Base-by-base conservation (phyloP, 2,329 filamentous ascomycete species). In the Chrysosporium queenslandicum region DNA sequence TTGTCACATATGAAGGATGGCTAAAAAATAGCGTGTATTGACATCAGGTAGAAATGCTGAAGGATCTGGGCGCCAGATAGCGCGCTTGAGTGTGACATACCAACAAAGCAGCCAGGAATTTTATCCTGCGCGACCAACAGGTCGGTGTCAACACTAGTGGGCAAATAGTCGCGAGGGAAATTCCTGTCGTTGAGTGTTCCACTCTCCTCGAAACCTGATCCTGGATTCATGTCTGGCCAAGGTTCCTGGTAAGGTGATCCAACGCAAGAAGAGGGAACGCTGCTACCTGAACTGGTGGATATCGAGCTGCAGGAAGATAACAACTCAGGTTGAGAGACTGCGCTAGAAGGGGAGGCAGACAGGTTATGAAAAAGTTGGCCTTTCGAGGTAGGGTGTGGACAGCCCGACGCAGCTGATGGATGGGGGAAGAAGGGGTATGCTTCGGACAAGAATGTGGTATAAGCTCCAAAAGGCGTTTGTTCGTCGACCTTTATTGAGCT, bases 171-270 rank as follows among this genome's bases (percentile, higher is more conserved):
- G 54, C 73, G 73, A 48, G 78, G 71, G 63, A 80, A 80, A 46
- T 77, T 69, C n/a, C 40, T 18, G 61, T 86, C 78, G 37, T 75
- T 70, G 58, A 77, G 72, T 57, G 86, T 78, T 56, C 87, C 85
- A 62, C 74, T 71, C 27, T 83, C 82, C 58, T 77, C 79, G 52
- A 85, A 72, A 47, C 76, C 78, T 32, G 85, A 70, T 50, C 76
- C 76, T 48, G 77, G 68, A 54, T 71, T 65, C 55, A 73, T 66
- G 41, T 71, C 67, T 58, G 74, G 67, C 79, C 81, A 86, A 55
- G 81, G 78, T 42, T 80, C 73, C 47, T 79, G 74, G 60, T 81
- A 79, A 23, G 83, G 83, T 20, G 83, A 86, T 53, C 81, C 81
- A 56, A 82, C 77, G 50, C 79, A 80, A 7, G 83, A 86, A 1